These are phyloP conservation scores for Stenocarpella maydis DNA, from an alignment of 2,329 filamentous ascomycete genomes.

Conservation along the genomic window DNA sequence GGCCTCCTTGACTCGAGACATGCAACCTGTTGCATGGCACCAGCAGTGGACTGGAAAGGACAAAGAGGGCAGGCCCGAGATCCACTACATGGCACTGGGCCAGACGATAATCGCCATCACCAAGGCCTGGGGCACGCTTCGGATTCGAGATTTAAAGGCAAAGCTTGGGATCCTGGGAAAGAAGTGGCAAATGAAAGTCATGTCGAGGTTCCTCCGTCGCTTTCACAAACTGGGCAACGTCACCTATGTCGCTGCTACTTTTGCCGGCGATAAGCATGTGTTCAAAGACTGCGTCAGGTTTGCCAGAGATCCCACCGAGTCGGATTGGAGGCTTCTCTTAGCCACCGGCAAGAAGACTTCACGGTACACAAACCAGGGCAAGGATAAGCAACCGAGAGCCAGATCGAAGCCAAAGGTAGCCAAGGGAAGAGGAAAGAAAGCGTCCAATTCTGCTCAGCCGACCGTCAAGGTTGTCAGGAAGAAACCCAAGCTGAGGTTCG, in stretches of 20 bases:
- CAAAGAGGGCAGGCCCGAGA: conserved; percentile 38
- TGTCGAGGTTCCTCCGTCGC: conserved; percentile 66
- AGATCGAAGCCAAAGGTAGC: conserved; percentile 31
- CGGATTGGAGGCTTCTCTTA: conserved; percentile 65
- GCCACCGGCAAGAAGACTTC: conserved; percentile 55
- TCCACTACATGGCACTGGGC: conserved; percentile 66
- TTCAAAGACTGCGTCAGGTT: conserved; percentile 71
- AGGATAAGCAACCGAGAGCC: conserved; percentile 38
- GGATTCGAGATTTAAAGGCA: conserved; percentile 63
- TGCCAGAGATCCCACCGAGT: conserved; percentile 60
- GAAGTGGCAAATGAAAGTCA: conserved; percentile 66
- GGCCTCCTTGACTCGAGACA: conserved; percentile 47
- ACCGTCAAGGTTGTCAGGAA: conserved; percentile 27
- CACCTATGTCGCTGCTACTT: conserved; percentile 64
- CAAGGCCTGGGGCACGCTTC: conserved; percentile 66
- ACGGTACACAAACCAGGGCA: conserved; percentile 39
- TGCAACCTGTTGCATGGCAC: conserved; percentile 65
- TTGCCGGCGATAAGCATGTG: conserved; percentile 56
- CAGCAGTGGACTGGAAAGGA: conserved; percentile 63
- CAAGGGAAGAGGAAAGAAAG: conserved; percentile 23
- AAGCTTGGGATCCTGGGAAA: conserved; percentile 65
- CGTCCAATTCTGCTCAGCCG: not conserved
- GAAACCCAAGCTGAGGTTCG: conserved; percentile 28
- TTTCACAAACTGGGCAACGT: conserved; percentile 64
- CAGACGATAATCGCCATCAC: conserved; percentile 65